A percentile compares a stretch with the other conserved stretches of the same genome.
phyloP scores from a whole-genome alignment of 73 alveolate genomes.

The Stentor coeruleus region DNA sequence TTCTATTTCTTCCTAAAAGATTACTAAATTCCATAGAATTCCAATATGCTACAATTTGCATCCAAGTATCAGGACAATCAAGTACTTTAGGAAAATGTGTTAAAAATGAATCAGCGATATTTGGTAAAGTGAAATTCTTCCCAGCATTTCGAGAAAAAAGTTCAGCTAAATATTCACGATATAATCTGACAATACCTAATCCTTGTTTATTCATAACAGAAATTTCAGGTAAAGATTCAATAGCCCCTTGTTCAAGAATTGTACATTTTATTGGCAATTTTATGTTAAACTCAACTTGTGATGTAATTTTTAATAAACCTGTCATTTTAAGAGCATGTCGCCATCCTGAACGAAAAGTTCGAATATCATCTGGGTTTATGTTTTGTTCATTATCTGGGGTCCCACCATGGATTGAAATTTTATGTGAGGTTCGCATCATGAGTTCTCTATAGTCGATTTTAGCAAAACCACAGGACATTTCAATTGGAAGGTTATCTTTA shows the following conservation, averaged over 20 bases:
- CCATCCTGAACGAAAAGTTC: slow-evolving; percentile 12
- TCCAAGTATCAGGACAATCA: slow-evolving; percentile 20
- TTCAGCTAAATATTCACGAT: slow-evolving; percentile 10
- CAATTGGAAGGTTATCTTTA: neutral
- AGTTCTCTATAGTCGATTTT: neutral
- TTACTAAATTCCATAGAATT: neutral
- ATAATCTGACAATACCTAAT: neutral
- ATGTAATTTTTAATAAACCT: neutral
- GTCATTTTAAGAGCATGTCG: slow-evolving; percentile 23
- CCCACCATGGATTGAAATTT: slow-evolving; percentile 1
- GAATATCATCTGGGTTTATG: neutral
- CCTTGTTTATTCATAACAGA: neutral
- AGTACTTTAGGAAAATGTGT: neutral
- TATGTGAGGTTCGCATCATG: slow-evolving; percentile 10
- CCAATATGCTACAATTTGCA: neutral
- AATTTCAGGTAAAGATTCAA: neutral
- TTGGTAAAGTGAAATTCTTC: neutral
- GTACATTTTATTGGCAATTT: neutral
- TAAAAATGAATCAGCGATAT: slow-evolving; percentile 15
- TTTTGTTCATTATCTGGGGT: slow-evolving; percentile 13
- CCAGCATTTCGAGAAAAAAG: neutral
- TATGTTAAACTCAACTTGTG: neutral
- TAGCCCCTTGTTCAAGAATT: neutral
- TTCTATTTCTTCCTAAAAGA: neutral
- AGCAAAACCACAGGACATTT: slow-evolving; percentile 2